Conservation (phyloP, 768 basidiomycete species). For the Trametes sanguinea region DNA sequence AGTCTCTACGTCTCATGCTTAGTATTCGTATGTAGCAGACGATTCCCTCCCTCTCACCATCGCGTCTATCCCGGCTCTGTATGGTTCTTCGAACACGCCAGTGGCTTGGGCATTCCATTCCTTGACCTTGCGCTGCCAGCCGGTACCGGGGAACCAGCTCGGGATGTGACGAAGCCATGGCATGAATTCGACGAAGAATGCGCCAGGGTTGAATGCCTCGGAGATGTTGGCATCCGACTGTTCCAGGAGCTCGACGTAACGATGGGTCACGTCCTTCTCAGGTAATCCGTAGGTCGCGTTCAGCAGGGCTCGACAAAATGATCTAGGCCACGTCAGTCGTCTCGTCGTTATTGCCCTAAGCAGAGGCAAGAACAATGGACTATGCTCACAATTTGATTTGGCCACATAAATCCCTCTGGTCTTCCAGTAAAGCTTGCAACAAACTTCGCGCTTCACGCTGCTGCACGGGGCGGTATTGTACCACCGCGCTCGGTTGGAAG, state of each 20-base stretch:
- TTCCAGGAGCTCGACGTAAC: background rate
- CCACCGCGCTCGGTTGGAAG: background rate
- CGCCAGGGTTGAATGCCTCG: background rate
- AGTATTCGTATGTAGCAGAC: too few species aligned
- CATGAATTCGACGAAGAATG: background rate
- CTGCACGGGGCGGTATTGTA: background rate
- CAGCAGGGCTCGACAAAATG: background rate
- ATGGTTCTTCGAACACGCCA: constrained; percentile 61
- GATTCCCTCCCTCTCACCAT: constrained; percentile 40
- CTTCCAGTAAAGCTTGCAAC: background rate
- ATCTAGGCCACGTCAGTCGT: background rate
- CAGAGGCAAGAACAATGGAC: too few species aligned
- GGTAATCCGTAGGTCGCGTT: background rate
- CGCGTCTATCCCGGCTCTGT: constrained; percentile 50
- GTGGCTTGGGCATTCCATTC: constrained; percentile 61
- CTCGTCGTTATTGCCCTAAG: too few species aligned
- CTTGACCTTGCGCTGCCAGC: constrained; percentile 57
- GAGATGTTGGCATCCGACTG: background rate
- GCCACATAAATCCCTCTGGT: background rate
- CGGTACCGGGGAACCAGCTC: constrained; percentile 62
- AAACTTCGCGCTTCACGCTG: background rate
- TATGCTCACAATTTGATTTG: constrained; percentile 8
- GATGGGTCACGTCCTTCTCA: background rate
- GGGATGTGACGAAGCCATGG: constrained; percentile 45
- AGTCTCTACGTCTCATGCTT: background rate